Evolutionary conservation across 1,284 basidiomycete genomes (phyloP), one percentile per base, ranked within the genome.

Genomic region (Tylopilus sp.): DNA sequence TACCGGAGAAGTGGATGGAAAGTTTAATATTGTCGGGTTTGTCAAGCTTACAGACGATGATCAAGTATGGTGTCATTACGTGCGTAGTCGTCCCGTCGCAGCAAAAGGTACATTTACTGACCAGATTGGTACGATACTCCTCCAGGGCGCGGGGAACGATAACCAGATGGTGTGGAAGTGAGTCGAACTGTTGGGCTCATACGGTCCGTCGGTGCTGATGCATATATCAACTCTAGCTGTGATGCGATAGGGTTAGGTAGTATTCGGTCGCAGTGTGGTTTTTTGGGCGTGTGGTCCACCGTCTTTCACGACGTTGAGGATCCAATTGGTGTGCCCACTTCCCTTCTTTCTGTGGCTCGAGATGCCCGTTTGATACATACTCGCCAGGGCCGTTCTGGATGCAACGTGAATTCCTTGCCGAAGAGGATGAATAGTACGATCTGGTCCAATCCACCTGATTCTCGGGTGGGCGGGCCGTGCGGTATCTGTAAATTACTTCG

Each of bases 231-330:
- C 25, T 37, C 9, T 41, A 86, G 85, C 56, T 82, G 76, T 15
- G 75, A 82, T 50, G 84, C 77, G 19, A 66, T 88, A 15, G 82
- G 85, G 54, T 56, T 87, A 13, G 84, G 86, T 10, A 76, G 73
- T 4, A 57, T 83, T 15, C 74, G 79, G 9, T 86, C 84, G 8
- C 65, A 65, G 4, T 81, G 69, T 59, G 85, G 85, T 15, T 72
- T 82, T 1, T 59, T 86, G 12, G 85, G 85, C 0, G 55, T 77
- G 9, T 88, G 85, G 85, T 83, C 84, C 2, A 87, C 85, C 0
- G 68, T 80, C 6, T 76, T 79, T 36, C 85, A 88, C 52, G 81
- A 86, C 26, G 51, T 45, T 1, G 75, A 74, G 29, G 79, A 81
- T 57, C 79, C 79, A 19, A 71, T 80, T 51, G 78, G 78, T 80